Conservation (phyloP, 2,329 filamentous ascomycete genomes). For the Paramyrothecium sp. region DNA sequence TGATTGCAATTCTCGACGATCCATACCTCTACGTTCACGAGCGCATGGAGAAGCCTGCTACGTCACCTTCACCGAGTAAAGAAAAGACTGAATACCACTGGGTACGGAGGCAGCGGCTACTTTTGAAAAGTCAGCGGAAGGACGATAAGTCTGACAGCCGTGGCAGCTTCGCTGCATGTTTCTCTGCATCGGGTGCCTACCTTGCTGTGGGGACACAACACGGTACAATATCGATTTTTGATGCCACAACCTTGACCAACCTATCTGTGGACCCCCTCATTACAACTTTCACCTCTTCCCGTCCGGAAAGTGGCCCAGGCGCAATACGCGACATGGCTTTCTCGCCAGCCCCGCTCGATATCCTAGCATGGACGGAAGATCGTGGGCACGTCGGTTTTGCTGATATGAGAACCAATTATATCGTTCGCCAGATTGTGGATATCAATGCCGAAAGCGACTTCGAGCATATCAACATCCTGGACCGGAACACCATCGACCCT, state of each 20-base stretch:
- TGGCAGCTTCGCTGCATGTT: conserved; percentile 76
- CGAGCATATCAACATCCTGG: conserved; percentile 55
- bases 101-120: conserved; percentile 48
- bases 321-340: conserved; percentile 92
- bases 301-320: conserved; percentile 67
- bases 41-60: conserved; percentile 39
- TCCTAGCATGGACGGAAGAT: conserved; percentile 93
- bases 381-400: conserved; percentile 72
- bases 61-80: conserved; percentile 15
- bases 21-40: conserved; percentile 82
- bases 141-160: conserved; percentile 54
- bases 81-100: conserved; percentile 42
- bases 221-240: conserved; percentile 74
- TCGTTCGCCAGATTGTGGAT: conserved; percentile 65
- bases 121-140: conserved; percentile 57
- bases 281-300: conserved; percentile 74
- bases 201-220: conserved; percentile 79
- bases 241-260: conserved; percentile 49
- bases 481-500: conserved; percentile 54
- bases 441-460: conserved; percentile 59
- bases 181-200: conserved; percentile 68
- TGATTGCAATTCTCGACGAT: conserved; percentile 85
- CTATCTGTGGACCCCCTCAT: conserved; percentile 60
- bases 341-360: conserved; percentile 83
- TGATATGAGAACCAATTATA: conserved; percentile 67